Conservation (phyloP, 179 eudicot genomes). For the Beta macrorhiza region DNA sequence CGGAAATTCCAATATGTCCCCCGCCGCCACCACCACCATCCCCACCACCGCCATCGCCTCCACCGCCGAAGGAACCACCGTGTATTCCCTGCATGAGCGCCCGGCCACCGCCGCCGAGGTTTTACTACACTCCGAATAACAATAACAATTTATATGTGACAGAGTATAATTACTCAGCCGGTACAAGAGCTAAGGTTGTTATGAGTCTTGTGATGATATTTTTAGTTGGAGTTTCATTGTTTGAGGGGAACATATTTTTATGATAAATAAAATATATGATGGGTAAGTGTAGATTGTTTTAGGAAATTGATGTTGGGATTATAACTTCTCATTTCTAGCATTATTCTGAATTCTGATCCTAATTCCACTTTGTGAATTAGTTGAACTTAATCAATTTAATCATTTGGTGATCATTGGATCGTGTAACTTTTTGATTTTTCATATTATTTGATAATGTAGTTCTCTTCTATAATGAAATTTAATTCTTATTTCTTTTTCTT, state of each 20-base stretch:
- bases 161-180: constrained; percentile 15
- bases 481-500: background rate
- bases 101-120: constrained; percentile 23
- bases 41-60: constrained; percentile 15
- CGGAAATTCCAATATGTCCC: constrained; percentile 1
- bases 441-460: background rate
- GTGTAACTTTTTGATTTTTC: constrained; percentile 10
- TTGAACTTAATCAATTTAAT: background rate
- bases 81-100: constrained; percentile 21
- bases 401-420: constrained; percentile 16
- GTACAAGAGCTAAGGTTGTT: background rate
- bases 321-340: background rate
- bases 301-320: constrained; percentile 14
- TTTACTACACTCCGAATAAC: constrained; percentile 9
- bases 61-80: constrained; percentile 17
- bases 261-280: constrained; percentile 7
- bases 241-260: constrained; percentile 17
- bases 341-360: background rate
- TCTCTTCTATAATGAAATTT: background rate
- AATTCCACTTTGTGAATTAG: background rate
- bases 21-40: constrained; percentile 22
- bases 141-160: constrained; percentile 23
- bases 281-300: constrained; percentile 20
- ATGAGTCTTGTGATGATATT: background rate
- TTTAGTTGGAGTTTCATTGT: constrained; percentile 14